These are phyloP conservation scores for Mitragyna speciosa DNA, from an alignment of 257 asterid species.

Conservation along the genomic window DNA sequence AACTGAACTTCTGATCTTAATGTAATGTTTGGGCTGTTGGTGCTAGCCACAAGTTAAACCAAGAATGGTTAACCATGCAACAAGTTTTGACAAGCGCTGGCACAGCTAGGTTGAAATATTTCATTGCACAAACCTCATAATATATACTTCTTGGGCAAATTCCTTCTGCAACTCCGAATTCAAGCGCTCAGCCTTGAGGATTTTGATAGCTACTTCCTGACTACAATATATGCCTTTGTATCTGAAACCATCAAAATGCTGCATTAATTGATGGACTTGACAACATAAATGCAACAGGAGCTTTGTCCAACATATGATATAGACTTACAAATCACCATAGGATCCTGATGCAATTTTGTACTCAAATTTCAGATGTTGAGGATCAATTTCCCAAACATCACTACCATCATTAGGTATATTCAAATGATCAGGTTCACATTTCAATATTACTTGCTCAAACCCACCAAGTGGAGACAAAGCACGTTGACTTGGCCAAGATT, in stretches of 20 bases:
- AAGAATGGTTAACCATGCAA: no score
- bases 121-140: slow-evolving; percentile 72
- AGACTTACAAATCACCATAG: slow-evolving; percentile 52
- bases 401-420: slow-evolving; percentile 47
- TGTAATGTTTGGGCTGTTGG: neutral
- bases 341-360: slow-evolving; percentile 51
- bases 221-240: slow-evolving; percentile 81
- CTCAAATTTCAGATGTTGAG: slow-evolving; percentile 38
- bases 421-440: slow-evolving; percentile 44
- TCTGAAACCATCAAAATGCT: slow-evolving; percentile 39
- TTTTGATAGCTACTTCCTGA: slow-evolving; percentile 95
- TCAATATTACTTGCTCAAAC: slow-evolving; percentile 24
- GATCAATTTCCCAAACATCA: slow-evolving; percentile 58
- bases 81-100: no score
- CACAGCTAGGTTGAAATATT: neutral
- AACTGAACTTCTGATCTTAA: neutral
- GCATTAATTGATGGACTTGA: slow-evolving; percentile 16
- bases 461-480: slow-evolving; percentile 28
- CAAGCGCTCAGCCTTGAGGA: slow-evolving; percentile 86
- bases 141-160: slow-evolving; percentile 95
- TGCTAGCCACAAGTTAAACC: neutral
- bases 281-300: slow-evolving; percentile 20
- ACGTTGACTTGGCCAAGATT: slow-evolving; percentile 34
- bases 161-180: slow-evolving; percentile 83
- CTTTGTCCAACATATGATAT: neutral